phyloP scores from a whole-genome alignment of 2,329 filamentous ascomycete genomes.

The Aspergillus ochraceoroseus region DNA sequence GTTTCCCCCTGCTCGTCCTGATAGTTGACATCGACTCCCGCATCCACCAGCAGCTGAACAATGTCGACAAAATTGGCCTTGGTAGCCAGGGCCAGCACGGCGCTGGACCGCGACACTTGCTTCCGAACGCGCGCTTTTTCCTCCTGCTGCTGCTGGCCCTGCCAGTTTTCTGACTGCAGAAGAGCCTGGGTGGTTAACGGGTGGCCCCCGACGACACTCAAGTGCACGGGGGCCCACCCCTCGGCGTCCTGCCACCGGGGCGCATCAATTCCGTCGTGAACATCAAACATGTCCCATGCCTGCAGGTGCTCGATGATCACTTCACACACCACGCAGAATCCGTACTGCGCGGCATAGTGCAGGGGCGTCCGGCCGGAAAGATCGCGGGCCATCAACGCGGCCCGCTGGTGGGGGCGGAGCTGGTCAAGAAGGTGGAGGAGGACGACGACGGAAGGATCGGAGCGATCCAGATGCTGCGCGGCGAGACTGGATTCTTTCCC shows the following conservation, averaged over 20 bases:
- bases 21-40: constrained; percentile 89
- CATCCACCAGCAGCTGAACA: constrained; percentile 79
- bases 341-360: constrained; percentile 92
- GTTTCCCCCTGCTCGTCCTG: constrained; percentile 87
- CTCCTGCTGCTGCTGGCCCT: constrained; percentile 57
- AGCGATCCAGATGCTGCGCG: constrained; percentile 56
- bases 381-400: constrained; percentile 65
- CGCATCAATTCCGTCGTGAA: constrained; percentile 79
- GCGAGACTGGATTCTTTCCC: constrained; percentile 60
- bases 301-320: constrained; percentile 85
- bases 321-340: constrained; percentile 84
- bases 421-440: constrained; percentile 60
- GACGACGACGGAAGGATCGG: constrained; percentile 72
- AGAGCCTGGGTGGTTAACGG: constrained; percentile 76
- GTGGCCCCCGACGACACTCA: constrained; percentile 88
- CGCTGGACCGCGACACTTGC: constrained; percentile 73
- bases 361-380: constrained; percentile 77
- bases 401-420: constrained; percentile 62
- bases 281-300: constrained; percentile 79
- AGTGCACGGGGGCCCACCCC: constrained; percentile 82
- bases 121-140: constrained; percentile 62
- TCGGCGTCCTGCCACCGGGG: constrained; percentile 87
- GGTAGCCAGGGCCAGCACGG: constrained; percentile 80
- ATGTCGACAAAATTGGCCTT: constrained; percentile 82
- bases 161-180: constrained; percentile 74